A percentile compares a stretch with the other conserved stretches of the same genome.
phyloP scores from a whole-genome alignment of 1,139 yeast genomes.

The Groenewaldozyma sp. region DNA sequence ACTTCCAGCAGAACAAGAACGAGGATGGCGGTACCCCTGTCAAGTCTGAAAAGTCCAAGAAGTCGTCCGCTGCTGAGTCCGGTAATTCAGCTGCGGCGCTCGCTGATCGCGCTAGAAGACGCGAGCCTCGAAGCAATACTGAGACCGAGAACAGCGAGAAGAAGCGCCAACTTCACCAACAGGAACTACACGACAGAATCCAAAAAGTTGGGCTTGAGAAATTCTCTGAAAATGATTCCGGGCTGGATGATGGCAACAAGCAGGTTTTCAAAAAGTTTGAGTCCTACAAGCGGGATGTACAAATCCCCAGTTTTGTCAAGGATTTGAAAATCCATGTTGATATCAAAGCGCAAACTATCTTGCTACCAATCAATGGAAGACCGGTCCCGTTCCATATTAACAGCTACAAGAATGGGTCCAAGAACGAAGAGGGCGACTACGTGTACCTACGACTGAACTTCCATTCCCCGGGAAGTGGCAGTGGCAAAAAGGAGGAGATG shows the following conservation, averaged over 20 bases:
- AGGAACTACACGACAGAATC: constrained; percentile 71
- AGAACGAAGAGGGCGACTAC: constrained; percentile 92
- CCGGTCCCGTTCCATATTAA: constrained; percentile 98
- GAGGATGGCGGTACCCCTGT: constrained; percentile 17
- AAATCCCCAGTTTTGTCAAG: constrained; percentile 73
- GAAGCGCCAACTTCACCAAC: constrained; percentile 75
- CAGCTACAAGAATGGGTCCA: constrained; percentile 88
- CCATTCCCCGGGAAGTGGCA: constrained; percentile 81
- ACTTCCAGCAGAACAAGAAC: constrained; percentile 65
- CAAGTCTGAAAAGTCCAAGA: constrained; percentile 15
- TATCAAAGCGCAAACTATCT: constrained; percentile 76
- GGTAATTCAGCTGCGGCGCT: constrained; percentile 12
- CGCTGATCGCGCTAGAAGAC: constrained; percentile 58
- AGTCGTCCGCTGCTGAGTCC: constrained; percentile 20
- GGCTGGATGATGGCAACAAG: constrained; percentile 61
- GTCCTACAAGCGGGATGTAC: constrained; percentile 87
- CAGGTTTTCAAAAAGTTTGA: constrained; percentile 86
- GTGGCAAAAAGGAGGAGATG: constrained; percentile 61
- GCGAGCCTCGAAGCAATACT: constrained; percentile 58
- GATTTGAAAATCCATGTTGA: constrained; percentile 86
- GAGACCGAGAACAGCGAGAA: constrained; percentile 77
- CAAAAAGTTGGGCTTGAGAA: constrained; percentile 61
- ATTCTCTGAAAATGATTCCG: constrained; percentile 25
- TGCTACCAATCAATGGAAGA: constrained; percentile 87
- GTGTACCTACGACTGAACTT: constrained; percentile 86